Conservation (phyloP, 2,329 filamentous ascomycete species). For the Chalaropsis ovoidea region DNA sequence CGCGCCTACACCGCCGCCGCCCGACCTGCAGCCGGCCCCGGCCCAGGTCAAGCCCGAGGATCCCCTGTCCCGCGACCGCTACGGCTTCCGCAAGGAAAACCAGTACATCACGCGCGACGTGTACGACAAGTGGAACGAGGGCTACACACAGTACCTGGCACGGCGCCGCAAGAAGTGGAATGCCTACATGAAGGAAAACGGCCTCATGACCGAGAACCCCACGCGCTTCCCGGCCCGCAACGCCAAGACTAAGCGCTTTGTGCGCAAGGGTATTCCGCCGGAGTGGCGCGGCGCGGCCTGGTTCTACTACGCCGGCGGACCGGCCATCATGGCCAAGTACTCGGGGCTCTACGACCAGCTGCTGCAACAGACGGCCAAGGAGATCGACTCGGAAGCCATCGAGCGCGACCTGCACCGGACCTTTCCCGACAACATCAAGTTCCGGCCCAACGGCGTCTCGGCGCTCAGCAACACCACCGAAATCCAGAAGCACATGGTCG, state of each 20-base stretch:
- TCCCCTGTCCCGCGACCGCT: constrained; percentile 57
- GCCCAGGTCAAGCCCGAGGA: constrained; percentile 38
- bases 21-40: constrained; percentile 28
- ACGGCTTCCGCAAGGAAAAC: constrained; percentile 83
- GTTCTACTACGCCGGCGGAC: constrained; percentile 92
- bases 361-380: constrained; percentile 53
- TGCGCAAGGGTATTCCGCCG: constrained; percentile 85
- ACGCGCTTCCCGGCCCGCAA: constrained; percentile 69
- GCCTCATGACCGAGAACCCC: constrained; percentile 60
- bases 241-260: constrained; percentile 77
- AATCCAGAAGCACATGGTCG: constrained; percentile 33
- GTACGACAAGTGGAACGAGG: constrained; percentile 71
- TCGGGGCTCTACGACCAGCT: constrained; percentile 66
- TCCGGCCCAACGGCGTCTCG: constrained; percentile 54
- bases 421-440: constrained; percentile 86
- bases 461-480: constrained; percentile 32
- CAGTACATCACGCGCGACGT: constrained; percentile 65
- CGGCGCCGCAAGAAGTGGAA: constrained; percentile 75
- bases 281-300: constrained; percentile 92
- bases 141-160: constrained; percentile 64
- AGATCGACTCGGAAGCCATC: constrained; percentile 75
- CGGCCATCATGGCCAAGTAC: constrained; percentile 64
- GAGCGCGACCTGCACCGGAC: constrained; percentile 89
- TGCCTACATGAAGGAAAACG: constrained; percentile 63
- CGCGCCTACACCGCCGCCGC: constrained; percentile 27